These are phyloP conservation scores for Fusarium nematophilum DNA, from an alignment of 2,329 filamentous ascomycete genomes.

Conservation along the genomic window DNA sequence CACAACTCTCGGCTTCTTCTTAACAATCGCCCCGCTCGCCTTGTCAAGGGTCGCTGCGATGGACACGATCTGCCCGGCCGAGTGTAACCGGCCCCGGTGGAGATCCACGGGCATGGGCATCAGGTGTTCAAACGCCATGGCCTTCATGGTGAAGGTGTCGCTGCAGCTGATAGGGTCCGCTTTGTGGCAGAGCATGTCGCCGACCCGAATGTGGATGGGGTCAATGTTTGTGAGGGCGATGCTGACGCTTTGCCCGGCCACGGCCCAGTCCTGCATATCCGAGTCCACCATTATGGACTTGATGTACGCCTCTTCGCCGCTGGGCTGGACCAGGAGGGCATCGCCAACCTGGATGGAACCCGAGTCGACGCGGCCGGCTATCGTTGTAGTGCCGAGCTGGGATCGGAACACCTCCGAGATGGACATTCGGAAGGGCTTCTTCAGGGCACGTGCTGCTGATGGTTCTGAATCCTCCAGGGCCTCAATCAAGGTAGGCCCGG, in stretches of 20 bases:
- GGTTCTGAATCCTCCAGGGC: slow-evolving; percentile 88
- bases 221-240: slow-evolving; percentile 90
- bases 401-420: slow-evolving; percentile 89
- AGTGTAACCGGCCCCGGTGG: slow-evolving; percentile 85
- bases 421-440: slow-evolving; percentile 85
- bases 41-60: slow-evolving; percentile 84
- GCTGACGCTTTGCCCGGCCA: slow-evolving; percentile 88
- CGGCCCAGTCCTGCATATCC: slow-evolving; percentile 83
- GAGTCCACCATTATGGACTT: slow-evolving; percentile 84
- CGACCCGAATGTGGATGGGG: slow-evolving; percentile 80
- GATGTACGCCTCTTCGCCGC: slow-evolving; percentile 81
- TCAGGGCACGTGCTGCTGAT: slow-evolving; percentile 71
- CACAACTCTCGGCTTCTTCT: slow-evolving; percentile 87
- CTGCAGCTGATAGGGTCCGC: slow-evolving; percentile 75
- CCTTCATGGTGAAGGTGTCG: slow-evolving; percentile 82
- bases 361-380: slow-evolving; percentile 87
- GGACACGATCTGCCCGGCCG: slow-evolving; percentile 77
- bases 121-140: slow-evolving; percentile 89
- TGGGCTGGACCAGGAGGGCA: slow-evolving; percentile 80
- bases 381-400: slow-evolving; percentile 82
- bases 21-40: slow-evolving; percentile 76
- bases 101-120: slow-evolving; percentile 92
- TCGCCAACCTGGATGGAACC: slow-evolving; percentile 90
- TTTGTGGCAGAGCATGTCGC: slow-evolving; percentile 86
- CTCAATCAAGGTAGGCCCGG: slow-evolving; percentile 80